phyloP scores from a whole-genome alignment of 2,329 filamentous ascomycete species.

The Pseudogymnoascus sp. region DNA sequence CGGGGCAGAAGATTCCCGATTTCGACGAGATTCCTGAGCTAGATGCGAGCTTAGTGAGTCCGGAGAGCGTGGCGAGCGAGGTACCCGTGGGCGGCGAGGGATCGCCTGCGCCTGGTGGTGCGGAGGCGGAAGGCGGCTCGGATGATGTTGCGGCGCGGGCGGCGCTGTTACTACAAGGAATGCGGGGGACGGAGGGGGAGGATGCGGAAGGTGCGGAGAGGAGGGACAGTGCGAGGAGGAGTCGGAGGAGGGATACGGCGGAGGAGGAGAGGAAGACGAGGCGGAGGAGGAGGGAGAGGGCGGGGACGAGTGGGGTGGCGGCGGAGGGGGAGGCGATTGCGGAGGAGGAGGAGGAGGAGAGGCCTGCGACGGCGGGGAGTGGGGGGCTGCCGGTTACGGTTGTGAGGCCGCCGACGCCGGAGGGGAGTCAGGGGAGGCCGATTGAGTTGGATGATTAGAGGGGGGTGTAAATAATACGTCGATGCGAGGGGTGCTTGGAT shows the following conservation, averaged over 20 bases:
- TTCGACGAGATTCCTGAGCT: constrained; percentile 51
- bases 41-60: constrained; percentile 45
- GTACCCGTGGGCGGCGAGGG: constrained; percentile 26
- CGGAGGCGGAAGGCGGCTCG: constrained; percentile 34
- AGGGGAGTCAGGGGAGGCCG: not conserved
- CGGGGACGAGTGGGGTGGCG: constrained; percentile 16
- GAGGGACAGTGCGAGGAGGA: constrained; percentile 53
- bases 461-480: not conserved
- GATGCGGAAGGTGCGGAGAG: constrained; percentile 44
- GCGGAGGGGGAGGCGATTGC: not conserved
- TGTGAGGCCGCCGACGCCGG: not conserved
- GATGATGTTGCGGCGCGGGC: constrained; percentile 80
- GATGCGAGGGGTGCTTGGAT: not conserved
- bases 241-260: constrained; percentile 52
- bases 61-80: constrained; percentile 32
- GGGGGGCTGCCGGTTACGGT: not conserved
- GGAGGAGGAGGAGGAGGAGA: not conserved
- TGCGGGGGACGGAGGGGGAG: constrained; percentile 55
- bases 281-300: constrained; percentile 57
- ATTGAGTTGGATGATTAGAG: not conserved
- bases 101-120: constrained; percentile 16
- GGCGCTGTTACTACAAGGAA: constrained; percentile 72
- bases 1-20: constrained; percentile 81
- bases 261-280: constrained; percentile 67
- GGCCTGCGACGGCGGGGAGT: not conserved